Evolutionary conservation across 108 stramenopile species (phyloP).

Genomic region (Schizochytrium sp.): DNA sequence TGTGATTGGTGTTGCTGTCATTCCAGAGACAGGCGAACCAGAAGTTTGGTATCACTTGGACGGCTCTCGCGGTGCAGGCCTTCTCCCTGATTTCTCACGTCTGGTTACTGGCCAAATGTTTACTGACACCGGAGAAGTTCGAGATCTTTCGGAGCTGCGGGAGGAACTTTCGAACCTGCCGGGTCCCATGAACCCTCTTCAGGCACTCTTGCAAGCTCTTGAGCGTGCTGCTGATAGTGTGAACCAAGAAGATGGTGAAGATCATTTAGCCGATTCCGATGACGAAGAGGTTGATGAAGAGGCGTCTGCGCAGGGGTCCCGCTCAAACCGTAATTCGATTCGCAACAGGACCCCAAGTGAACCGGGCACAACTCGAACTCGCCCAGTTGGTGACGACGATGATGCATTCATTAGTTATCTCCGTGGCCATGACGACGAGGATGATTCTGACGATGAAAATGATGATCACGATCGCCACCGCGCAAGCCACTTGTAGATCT

Average conservation of each 20-base stretch:
- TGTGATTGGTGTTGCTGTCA: not conserved
- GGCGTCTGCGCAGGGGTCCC: not conserved
- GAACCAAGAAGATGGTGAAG: not conserved
- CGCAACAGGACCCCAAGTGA: no score
- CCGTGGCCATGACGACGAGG: not conserved
- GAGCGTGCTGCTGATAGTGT: slow-evolving; percentile 21
- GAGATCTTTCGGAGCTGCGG: slow-evolving; percentile 24
- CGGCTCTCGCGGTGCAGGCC: slow-evolving; percentile 40
- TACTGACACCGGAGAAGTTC: slow-evolving; percentile 32
- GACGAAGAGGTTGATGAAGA: not conserved
- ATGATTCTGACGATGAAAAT: not conserved
- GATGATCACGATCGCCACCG: not conserved
- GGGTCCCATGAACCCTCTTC: slow-evolving; percentile 7
- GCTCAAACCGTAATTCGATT: no score
- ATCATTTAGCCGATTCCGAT: not conserved
- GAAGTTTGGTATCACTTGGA: slow-evolving; percentile 50
- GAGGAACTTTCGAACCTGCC: slow-evolving; percentile 19
- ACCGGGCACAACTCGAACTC: no score
- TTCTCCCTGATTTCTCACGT: slow-evolving; percentile 11
- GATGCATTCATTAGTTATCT: slow-evolving; percentile 8
- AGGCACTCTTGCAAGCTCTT: slow-evolving; percentile 11
- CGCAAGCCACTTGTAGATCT: no score
- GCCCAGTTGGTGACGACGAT: not conserved
- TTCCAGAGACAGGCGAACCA: slow-evolving; percentile 32
- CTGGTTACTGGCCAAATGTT: not conserved